Base-by-base conservation (phyloP, 257 asterid genomes). In the Solanum verrucosum region DNA sequence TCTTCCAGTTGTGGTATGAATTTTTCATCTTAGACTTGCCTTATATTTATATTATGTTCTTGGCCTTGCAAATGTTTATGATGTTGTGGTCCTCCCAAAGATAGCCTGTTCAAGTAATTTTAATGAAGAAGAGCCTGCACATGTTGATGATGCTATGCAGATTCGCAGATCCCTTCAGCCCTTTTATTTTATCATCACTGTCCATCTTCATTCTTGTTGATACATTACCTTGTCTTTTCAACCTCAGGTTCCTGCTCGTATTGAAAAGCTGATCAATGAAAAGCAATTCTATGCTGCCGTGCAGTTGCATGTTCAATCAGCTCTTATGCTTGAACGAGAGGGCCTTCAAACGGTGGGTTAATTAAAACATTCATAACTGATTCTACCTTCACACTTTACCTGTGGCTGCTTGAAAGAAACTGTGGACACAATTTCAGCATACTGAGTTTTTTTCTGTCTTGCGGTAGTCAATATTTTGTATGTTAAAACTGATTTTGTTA, bases 261-360 rank as follows among this genome's bases (percentile, higher is more conserved):
- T 97, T 86, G 99, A 97, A 91, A 96, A 97, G 95, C 97, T 96
- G 87, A 93, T 94, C 83, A 93, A 97, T 79, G 99, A 95, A 87
- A 96, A 96, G 89, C 96, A 96, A 92, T 96, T 97, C 91, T 97
- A 97, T 89, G 98, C 99, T 84, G 99, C 99, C 33, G 99, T 94
- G 67, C 99, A 97, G 73, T 88, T 96, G 88, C 98, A 97, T 88
- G 98, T 93, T 91, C 99, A 94, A 88, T 96, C 99, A 82, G 87
- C 93, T 87, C 88, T 96, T 91, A 97, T 97, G 99, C 98, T 96
- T 86, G 99, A 95, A 92, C 92, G 99, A 89, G 99, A 97, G 90
- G 99, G 99, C 89, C 98, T 97, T 90, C 99, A 96, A 89, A 95
- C 96, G 93, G 99, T 96, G 90, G 86, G 99, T 93, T 31, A 71